These are phyloP conservation scores for Leccinum ochraceum DNA, from an alignment of 768 basidiomycete species.

Conservation along the genomic window DNA sequence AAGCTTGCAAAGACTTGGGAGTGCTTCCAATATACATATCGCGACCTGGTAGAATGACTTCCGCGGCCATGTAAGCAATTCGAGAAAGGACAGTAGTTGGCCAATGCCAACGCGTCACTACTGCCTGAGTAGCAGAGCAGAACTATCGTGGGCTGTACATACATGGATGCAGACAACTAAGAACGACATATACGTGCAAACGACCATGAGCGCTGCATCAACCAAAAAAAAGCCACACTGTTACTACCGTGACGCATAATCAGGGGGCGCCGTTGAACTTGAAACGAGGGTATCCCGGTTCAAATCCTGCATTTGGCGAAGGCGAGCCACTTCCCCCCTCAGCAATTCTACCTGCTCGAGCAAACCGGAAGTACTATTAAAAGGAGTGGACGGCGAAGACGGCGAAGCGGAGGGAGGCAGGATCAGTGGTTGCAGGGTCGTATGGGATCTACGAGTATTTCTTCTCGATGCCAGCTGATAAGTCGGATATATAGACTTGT, in stretches of 20 bases:
- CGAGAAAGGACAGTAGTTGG: too few species aligned
- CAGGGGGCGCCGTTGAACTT: background rate
- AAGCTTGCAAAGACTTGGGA: too few species aligned
- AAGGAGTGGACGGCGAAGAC: background rate
- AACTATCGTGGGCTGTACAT: too few species aligned
- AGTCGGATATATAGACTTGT: background rate
- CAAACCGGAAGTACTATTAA: background rate
- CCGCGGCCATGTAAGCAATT: too few species aligned
- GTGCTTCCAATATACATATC: too few species aligned
- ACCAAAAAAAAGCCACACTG: too few species aligned
- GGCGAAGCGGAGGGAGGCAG: background rate
- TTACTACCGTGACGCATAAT: background rate
- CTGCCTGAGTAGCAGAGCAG: too few species aligned
- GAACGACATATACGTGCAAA: too few species aligned
- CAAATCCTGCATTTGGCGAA: background rate
- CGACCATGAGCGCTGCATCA: too few species aligned
- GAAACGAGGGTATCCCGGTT: background rate
- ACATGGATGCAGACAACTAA: too few species aligned
- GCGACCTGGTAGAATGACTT: too few species aligned
- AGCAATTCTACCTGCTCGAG: conserved; percentile 8
- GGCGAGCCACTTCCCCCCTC: conserved; percentile 12
- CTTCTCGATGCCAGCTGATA: background rate
- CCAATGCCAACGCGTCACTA: too few species aligned
- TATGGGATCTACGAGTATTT: background rate
- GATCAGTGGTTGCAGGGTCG: background rate